Evolutionary conservation across 2,329 filamentous ascomycete genomes (phyloP), one percentile per base, ranked within the genome.

Genomic region (Clonostachys rosea): DNA sequence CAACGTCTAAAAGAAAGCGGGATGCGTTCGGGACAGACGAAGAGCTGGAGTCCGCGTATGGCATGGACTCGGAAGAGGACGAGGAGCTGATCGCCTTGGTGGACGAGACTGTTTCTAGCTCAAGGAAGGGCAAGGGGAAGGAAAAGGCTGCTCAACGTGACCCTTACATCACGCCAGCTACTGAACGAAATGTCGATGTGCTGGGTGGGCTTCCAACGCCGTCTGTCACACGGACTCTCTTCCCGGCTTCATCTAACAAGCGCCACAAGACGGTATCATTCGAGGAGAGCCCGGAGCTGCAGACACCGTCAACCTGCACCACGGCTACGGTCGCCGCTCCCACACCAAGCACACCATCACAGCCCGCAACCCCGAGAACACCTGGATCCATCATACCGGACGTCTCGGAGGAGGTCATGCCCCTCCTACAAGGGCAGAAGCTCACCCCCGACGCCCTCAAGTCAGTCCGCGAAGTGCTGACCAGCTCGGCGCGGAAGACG

Each of bases 401-500:
- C 36, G 59, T 78, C 44, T 70, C 69, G 2, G 58, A 65, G 5
- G 69, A 79, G 43, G 67, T 84, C 39, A 68, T 83, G 62, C 53
- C 56, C 2, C 56, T 84, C 6, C 69, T 86, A 2, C 61, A 62
- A 13, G 64, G 61, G 40, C 66, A 74, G 47, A 56, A 63, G 9
- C 52, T 83, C 14, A 64, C 68, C 18, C 56, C 61, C 2, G 49
- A 56, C 0, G 64, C 69, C 1, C 61, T 69, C 5, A 49, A 54
- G 3, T 63, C 59, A 18, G 60, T 86, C 3, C 61, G 63, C 1
- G 49, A 53, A 20, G 54, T 79, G 8, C 67, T 89, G 34, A 70
- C 74, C 35, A 76, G 67, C 41, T 74, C 87, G 52, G 76, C 79
- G 14, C 65, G 83, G 45, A 75, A 73, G 45, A 73, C 75, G 0